phyloP scores from a whole-genome alignment of 352 stramenopile genomes.

The Phytophthora sojae region DNA sequence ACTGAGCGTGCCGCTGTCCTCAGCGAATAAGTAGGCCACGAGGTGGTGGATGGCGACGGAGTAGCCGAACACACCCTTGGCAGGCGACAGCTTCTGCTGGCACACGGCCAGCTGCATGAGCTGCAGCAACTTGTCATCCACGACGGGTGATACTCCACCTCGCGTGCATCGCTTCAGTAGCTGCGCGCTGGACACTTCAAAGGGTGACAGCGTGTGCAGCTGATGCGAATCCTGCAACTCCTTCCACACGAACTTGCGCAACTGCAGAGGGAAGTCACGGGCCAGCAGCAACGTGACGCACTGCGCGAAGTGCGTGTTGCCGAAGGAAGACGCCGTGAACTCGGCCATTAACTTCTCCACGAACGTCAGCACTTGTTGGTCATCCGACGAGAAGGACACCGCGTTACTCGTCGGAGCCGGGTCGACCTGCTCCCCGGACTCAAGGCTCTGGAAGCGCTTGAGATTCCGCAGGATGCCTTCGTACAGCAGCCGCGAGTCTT shows the following conservation, averaged over 20 bases:
- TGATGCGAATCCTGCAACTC: conserved; percentile 63
- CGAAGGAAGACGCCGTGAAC: conserved; percentile 76
- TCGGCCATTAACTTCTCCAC: conserved; percentile 71
- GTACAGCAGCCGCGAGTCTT: conserved; percentile 45
- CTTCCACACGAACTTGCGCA: conserved; percentile 78
- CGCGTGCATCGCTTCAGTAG: conserved; percentile 51
- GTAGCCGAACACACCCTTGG: conserved; percentile 62
- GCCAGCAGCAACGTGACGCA: conserved; percentile 68
- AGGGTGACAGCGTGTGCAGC: conserved; percentile 58
- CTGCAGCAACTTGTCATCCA: conserved; percentile 54
- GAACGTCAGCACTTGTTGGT: conserved; percentile 70
- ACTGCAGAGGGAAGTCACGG: conserved; percentile 59
- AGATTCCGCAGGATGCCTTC: conserved; percentile 61
- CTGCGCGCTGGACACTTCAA: conserved; percentile 33
- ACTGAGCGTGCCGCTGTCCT: conserved; percentile 40
- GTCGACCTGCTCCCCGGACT: conserved; percentile 25
- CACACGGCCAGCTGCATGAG: conserved; percentile 59
- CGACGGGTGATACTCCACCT: conserved; percentile 17
- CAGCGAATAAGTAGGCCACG: conserved; percentile 59
- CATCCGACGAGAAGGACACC: conserved; percentile 52
- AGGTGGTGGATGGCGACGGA: conserved; percentile 68
- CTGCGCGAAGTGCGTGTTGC: conserved; percentile 70
- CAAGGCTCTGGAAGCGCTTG: conserved; percentile 55
- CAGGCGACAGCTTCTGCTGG: conserved; percentile 40
- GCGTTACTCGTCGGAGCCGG: conserved; percentile 4